Base-by-base conservation (phyloP, 1,284 basidiomycete genomes). In the Leccinum insolens region DNA sequence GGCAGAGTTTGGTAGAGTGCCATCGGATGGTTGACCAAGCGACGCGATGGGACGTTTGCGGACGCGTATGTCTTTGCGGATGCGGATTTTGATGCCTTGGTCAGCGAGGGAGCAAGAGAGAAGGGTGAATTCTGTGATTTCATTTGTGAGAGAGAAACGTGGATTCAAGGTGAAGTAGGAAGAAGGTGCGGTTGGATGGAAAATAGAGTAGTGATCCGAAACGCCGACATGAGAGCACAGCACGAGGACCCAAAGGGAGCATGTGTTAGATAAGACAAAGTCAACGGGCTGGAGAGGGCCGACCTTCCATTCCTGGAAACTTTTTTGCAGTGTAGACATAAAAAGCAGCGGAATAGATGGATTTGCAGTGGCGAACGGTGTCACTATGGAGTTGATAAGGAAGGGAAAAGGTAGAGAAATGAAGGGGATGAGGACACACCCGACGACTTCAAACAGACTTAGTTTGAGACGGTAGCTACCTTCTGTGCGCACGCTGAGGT, bases 301-400 rank as follows among this genome's bases (percentile, higher is more conserved):
- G 70, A 93, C 94, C 90, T 83, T 94, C 92, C 91, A 96, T 95
- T 25, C 94, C 94, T 0, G 95, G 95, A 77, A 96, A 97, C 80
- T 96, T 95, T 84, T 97, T 97, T 4, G 95, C 94, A 0, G 95
- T 95, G 77, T 95, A 97, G 34, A 96, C 93, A 71, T 95, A 94
- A 79, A 96, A 96, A 0, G 92, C 88, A 1, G 90, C 87, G 0
- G 94, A 95, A 80, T 91, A 93, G 66, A 95, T 93, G 0, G 91
- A 93, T 73, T 94, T 95, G 82, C 95, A 96, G 78, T 95, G 94
- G 66, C 90, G 88, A 20, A 95, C 93, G 69, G 90, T 90, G 71
- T 91, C 89, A 41, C 93, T 93, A 77, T 57, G 62, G 46, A 28
- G 46, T 41, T 22, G 61, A 63, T 71, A 52, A 70, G 67, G 15